A percentile compares a stretch with the other conserved stretches of the same genome.
These are phyloP conservation scores for Manihot esculenta DNA, from an alignment of 441 rosid genomes.

Conservation along the genomic window DNA sequence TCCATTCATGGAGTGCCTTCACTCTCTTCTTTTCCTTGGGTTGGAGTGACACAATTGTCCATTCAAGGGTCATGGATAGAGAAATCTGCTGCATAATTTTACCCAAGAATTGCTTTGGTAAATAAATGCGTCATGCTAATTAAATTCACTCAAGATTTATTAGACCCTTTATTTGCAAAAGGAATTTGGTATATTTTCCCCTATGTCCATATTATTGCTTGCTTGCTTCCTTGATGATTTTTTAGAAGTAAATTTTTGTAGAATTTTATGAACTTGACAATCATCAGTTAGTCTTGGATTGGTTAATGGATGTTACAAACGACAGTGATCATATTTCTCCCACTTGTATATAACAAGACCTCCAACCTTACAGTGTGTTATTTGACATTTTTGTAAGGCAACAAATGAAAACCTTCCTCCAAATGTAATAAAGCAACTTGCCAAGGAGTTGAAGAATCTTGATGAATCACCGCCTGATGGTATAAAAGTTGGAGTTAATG, in stretches of 20 bases:
- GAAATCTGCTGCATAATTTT: no score
- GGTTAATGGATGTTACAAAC: no score
- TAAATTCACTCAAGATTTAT: background rate
- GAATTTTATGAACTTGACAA: background rate
- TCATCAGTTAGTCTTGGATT: background rate
- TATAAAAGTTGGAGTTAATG: slow-evolving; percentile 90
- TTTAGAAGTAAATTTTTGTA: background rate
- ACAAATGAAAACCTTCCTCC: slow-evolving; percentile 99
- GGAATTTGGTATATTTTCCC: no score
- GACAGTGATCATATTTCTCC: background rate
- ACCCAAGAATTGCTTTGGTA: slow-evolving; percentile 1
- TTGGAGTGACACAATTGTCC: background rate
- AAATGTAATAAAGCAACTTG: slow-evolving; percentile 92
- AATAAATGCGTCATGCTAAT: background rate
- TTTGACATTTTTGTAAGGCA: slow-evolving; percentile 45
- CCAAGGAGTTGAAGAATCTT: slow-evolving; percentile 89
- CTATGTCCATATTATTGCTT: no score
- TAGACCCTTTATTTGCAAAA: no score
- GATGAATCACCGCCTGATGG: slow-evolving; percentile 99
- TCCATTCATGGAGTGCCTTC: background rate
- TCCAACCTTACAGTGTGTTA: background rate
- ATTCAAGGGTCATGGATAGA: no score
- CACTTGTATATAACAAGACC: background rate
- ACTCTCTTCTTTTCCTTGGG: no score
- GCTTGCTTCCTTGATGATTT: no score